Conservation (phyloP, 2,329 filamentous ascomycete genomes). For the Claviceps sorghi region DNA sequence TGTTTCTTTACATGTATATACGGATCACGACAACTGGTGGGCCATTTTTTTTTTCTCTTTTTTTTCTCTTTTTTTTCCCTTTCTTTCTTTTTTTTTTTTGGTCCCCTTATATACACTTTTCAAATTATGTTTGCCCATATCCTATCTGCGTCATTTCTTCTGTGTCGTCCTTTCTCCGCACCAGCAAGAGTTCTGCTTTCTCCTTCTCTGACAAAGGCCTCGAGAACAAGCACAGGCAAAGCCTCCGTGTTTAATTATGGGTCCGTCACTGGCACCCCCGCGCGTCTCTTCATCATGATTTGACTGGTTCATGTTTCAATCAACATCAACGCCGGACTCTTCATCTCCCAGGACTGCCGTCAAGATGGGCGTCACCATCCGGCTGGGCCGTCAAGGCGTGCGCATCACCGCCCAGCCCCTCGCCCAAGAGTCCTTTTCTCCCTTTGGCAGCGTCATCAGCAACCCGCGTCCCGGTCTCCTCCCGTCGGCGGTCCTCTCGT, state of each 20-base stretch:
- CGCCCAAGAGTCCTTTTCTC: slow-evolving; percentile 51
- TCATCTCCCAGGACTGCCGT: not conserved
- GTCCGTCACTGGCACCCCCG: not conserved
- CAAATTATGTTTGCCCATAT: too few species aligned
- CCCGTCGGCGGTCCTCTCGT: slow-evolving; percentile 30
- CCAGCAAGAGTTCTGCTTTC: too few species aligned
- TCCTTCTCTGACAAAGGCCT: too few species aligned
- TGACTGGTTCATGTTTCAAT: too few species aligned
- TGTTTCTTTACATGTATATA: too few species aligned
- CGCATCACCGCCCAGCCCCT: slow-evolving; percentile 48
- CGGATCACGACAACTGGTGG: too few species aligned
- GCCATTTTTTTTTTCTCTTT: too few species aligned
- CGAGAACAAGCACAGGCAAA: not conserved
- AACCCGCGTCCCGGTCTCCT: slow-evolving; percentile 50
- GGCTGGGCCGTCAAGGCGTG: slow-evolving; percentile 12
- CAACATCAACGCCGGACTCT: not conserved
- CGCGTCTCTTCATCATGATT: not conserved
- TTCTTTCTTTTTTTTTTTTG: too few species aligned
- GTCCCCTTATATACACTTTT: too few species aligned
- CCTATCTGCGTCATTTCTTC: too few species aligned
- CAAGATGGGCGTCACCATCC: slow-evolving; percentile 15
- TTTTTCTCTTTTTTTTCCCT: too few species aligned
- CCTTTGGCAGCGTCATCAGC: slow-evolving; percentile 71
- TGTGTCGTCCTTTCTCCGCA: too few species aligned
- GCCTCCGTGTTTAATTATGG: not conserved